These are phyloP conservation scores for Lactarius vividus DNA, from an alignment of 768 basidiomycete species.

Conservation along the genomic window DNA sequence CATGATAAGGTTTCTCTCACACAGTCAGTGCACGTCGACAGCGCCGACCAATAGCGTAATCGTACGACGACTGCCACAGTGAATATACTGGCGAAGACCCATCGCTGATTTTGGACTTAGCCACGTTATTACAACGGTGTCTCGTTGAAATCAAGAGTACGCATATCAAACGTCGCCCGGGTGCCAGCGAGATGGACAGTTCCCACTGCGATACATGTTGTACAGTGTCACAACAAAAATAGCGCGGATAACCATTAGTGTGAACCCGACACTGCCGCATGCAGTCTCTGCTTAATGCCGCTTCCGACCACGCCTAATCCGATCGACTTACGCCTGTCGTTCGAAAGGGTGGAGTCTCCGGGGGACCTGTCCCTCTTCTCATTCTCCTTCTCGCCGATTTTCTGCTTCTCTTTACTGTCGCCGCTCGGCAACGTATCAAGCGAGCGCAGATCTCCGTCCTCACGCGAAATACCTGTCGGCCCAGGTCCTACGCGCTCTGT, in stretches of 20 bases:
- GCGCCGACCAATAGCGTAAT: background rate
- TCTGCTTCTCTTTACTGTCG: constrained; percentile 7
- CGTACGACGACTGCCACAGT: background rate
- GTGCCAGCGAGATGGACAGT: background rate
- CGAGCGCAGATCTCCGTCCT: constrained; percentile 19
- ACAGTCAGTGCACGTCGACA: no score
- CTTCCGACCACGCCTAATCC: constrained; percentile 18
- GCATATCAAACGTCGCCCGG: no score
- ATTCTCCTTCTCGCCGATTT: background rate
- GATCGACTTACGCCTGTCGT: constrained; percentile 8
- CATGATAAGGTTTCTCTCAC: background rate
- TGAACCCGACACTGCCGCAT: constrained; percentile 20
- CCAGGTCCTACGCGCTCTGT: constrained; percentile 51
- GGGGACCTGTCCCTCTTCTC: background rate
- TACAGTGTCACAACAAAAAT: background rate
- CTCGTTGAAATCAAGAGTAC: no score
- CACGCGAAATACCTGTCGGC: constrained; percentile 32
- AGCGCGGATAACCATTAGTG: background rate
- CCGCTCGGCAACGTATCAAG: background rate
- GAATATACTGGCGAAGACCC: no score
- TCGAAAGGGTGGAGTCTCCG: background rate
- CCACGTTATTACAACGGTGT: background rate
- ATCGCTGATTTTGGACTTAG: background rate
- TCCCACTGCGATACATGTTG: background rate
- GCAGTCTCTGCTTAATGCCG: constrained; percentile 21